Conservation (phyloP, 2,329 filamentous ascomycete genomes). For the Fusarium sp. region DNA sequence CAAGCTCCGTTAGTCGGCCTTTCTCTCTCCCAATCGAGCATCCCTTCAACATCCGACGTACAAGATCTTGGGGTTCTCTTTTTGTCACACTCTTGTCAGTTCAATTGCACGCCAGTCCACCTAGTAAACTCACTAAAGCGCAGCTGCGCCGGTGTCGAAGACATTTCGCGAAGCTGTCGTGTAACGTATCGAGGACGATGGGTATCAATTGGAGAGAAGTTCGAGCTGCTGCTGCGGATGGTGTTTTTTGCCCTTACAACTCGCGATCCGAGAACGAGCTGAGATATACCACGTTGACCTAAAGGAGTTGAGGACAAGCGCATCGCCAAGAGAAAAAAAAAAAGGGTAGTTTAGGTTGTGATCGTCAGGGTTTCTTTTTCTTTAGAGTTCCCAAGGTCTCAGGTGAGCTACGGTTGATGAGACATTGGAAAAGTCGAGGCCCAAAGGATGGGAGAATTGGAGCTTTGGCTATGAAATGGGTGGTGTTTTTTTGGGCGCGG, state of each 20-base stretch:
- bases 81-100: background rate
- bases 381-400: slow-evolving; percentile 12
- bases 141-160: slow-evolving; percentile 37
- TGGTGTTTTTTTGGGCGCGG: slow-evolving; percentile 1
- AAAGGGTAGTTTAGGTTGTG: background rate
- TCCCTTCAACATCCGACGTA: slow-evolving; percentile 44
- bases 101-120: background rate
- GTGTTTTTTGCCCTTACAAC: slow-evolving; percentile 11
- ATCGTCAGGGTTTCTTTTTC: background rate
- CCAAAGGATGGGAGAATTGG: background rate
- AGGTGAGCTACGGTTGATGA: slow-evolving; percentile 24
- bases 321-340: slow-evolving; percentile 19
- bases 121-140: slow-evolving; percentile 50
- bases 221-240: background rate
- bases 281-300: slow-evolving; percentile 36
- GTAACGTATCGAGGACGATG: background rate
- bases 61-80: slow-evolving; percentile 65
- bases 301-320: slow-evolving; percentile 20
- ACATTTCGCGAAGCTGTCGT: slow-evolving; percentile 29
- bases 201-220: background rate
- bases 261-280: slow-evolving; percentile 22
- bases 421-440: background rate
- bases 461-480: background rate
- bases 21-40: background rate
- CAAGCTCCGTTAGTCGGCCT: background rate